Evolutionary conservation across 352 stramenopile genomes (phyloP).

Genomic region (Phytophthora pisi): DNA sequence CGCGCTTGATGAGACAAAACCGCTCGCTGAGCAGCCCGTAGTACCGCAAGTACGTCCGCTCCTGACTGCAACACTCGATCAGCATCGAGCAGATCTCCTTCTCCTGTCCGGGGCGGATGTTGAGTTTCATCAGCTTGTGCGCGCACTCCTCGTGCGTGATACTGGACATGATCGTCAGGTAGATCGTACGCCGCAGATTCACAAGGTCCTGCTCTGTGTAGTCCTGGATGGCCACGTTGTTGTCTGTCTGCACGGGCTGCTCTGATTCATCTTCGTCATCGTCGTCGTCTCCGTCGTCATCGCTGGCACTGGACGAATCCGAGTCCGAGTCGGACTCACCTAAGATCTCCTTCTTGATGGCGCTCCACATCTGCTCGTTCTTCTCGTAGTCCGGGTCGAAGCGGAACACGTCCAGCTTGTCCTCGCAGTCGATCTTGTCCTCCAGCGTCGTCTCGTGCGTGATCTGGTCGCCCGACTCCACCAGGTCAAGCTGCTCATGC

Average conservation of each 20-base stretch:
- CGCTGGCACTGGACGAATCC: slow-evolving; percentile 59
- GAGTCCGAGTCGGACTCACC: slow-evolving; percentile 91
- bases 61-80: slow-evolving; percentile 98
- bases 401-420: slow-evolving; percentile 96
- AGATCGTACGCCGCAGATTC: slow-evolving; percentile 98
- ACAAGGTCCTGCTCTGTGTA: slow-evolving; percentile 98
- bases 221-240: slow-evolving; percentile 92
- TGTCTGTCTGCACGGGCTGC: slow-evolving; percentile 23
- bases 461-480: slow-evolving; percentile 99
- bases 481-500: slow-evolving; percentile 95
- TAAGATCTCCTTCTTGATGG: slow-evolving; percentile 97
- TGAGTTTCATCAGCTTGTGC: slow-evolving; percentile 98
- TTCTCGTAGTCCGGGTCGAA: slow-evolving; percentile 96
- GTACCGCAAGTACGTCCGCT: slow-evolving; percentile 97
- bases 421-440: slow-evolving; percentile 96
- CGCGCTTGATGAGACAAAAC: slow-evolving; percentile 96
- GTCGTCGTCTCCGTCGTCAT: slow-evolving; percentile 63
- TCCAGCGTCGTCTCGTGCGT: slow-evolving; percentile 97
- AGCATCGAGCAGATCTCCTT: slow-evolving; percentile 99
- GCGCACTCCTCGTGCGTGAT: slow-evolving; percentile 99
- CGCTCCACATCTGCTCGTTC: slow-evolving; percentile 96
- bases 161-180: slow-evolving; percentile 99
- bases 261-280: slow-evolving; percentile 42
- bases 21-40: slow-evolving; percentile 97
- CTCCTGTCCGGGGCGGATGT: slow-evolving; percentile 96